Base-by-base conservation (phyloP, 768 basidiomycete genomes). In the Kwoniella heveanensis region DNA sequence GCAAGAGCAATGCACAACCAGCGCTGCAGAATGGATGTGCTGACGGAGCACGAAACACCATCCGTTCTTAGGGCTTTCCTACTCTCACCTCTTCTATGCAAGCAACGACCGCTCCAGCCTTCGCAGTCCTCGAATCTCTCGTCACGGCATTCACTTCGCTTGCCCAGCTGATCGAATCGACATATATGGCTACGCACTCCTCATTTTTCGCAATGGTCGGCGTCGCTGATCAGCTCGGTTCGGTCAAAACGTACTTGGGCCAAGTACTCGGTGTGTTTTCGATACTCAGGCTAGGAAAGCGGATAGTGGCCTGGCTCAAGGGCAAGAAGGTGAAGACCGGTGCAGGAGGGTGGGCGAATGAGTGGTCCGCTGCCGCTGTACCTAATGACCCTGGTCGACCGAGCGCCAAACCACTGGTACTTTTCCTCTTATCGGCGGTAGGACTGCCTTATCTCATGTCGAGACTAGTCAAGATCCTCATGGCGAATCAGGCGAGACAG, bases 151-250 rank as follows among this genome's bases (percentile, higher is more conserved):
- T 98, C 81, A 85, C 88, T 0, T 94, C 94, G 24, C 88, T 99
- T 66, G 89, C 95, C 0, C 95, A 98, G 79, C 94, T 99, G 87
- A 88, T 99, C 76, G 95, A 98, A 80, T 88, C 87, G 32, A 98
- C 95, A 5, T 97, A 95, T 81, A 90, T 97, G 88, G 95, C 95
- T 1, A 95, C 92, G 0, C 92, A 95, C 79, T 92, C 90, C 0
- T 90, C 88, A 9, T 95, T 95, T 81, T 95, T 94, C 79, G 92
- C 92, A 37, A 78, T 78, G 79, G 92, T 94, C 54, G 91, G 92
- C 66, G 95, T 99, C 49, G 85, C 94, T 39, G 96, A 99, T 74
- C 96, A 99, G 76, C 89, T 99, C 73, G 88, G 87, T 2, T 91
- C 92, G 70, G 86, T 97, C 47, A 86, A 92, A 54, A 90, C 94